phyloP scores from a whole-genome alignment of 352 stramenopile species.

The Hyaloperonospora arabidopsidis region DNA sequence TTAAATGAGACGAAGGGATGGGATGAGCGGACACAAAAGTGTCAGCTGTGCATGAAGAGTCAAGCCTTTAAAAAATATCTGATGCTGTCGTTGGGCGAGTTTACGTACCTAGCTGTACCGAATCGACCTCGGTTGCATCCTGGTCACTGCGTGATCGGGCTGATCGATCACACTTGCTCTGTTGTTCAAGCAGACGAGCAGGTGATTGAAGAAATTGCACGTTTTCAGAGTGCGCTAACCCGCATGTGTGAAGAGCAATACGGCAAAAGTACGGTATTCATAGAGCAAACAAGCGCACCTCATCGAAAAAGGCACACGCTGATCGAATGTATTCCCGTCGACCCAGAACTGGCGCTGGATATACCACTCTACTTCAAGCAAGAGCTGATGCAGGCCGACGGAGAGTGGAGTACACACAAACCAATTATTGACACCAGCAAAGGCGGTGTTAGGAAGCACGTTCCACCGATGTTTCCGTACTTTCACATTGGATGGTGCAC shows the following conservation, averaged over 20 bases:
- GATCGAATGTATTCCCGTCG: conserved; percentile 78
- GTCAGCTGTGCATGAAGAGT: conserved; percentile 59
- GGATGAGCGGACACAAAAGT: conserved; percentile 62
- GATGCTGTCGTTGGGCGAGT: conserved; percentile 70
- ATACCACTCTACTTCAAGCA: conserved; percentile 80
- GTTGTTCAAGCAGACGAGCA: conserved; percentile 55
- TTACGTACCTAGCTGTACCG: conserved; percentile 64
- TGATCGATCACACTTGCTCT: conserved; percentile 60
- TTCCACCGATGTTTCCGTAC: conserved; percentile 75
- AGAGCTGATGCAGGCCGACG: conserved; percentile 64
- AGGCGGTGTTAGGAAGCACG: conserved; percentile 47
- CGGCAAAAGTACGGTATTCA: conserved; percentile 58
- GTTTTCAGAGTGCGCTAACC: conserved; percentile 52
- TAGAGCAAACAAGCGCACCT: conserved; percentile 68
- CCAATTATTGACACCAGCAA: conserved; percentile 72
- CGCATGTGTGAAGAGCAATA: conserved; percentile 54
- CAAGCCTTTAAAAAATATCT: conserved; percentile 71
- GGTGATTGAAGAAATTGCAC: conserved; percentile 50
- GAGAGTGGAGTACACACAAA: conserved; percentile 76
- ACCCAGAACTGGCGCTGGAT: conserved; percentile 47
- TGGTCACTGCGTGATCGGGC: conserved; percentile 68
- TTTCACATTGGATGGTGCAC: conserved; percentile 78
- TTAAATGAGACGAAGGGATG: conserved; percentile 59
- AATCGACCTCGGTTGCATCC: conserved; percentile 46
- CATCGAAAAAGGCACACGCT: conserved; percentile 54